These are phyloP conservation scores for Aspergillus carlsbadensis DNA, from an alignment of 495 filamentous ascomycete genomes.

Conservation along the genomic window DNA sequence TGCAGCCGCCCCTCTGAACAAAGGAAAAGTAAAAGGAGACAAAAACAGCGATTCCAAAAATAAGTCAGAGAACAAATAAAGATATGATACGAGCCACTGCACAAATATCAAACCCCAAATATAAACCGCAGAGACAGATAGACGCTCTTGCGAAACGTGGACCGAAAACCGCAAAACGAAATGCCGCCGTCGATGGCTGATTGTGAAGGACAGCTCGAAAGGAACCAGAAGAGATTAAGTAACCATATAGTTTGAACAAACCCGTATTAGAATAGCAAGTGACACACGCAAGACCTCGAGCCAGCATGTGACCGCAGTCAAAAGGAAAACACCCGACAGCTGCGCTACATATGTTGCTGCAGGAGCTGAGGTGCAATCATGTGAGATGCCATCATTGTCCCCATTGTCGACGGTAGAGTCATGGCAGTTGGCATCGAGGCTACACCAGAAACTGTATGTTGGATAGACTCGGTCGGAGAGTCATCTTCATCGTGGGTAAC, in stretches of 20 bases:
- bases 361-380: conserved; percentile 48
- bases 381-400: conserved; percentile 34
- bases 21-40: conserved; percentile 5
- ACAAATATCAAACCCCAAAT: conserved; percentile 6
- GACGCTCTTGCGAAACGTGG: background rate
- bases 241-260: conserved; percentile 3
- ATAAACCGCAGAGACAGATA: background rate
- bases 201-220: background rate
- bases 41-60: background rate
- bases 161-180: background rate
- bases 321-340: background rate
- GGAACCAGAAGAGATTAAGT: conserved; percentile 9
- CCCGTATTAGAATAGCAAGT: background rate
- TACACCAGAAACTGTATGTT: conserved; percentile 35
- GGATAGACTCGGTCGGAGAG: conserved; percentile 45
- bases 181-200: background rate
- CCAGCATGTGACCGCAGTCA: background rate
- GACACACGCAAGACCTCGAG: no score
- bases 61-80: background rate
- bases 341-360: conserved; percentile 44
- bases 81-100: conserved; percentile 7
- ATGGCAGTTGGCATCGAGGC: conserved; percentile 40
- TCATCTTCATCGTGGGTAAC: conserved; percentile 74
- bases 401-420: conserved; percentile 38
- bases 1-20: background rate